These are phyloP conservation scores for Penicillium dipodomyicola DNA, from an alignment of 495 filamentous ascomycete genomes.

Conservation along the genomic window DNA sequence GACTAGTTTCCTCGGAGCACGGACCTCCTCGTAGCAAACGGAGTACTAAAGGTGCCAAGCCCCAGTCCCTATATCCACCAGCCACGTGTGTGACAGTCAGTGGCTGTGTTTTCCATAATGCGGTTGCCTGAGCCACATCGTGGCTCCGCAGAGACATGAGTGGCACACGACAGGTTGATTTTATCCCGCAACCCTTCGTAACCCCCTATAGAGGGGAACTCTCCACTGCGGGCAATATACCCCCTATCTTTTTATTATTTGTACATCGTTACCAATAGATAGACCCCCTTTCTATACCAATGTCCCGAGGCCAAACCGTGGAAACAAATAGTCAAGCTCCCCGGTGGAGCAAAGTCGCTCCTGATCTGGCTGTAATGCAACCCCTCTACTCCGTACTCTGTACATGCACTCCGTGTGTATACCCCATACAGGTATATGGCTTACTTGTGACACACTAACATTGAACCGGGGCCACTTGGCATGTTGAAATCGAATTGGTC, in stretches of 20 bases:
- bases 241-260: neutral
- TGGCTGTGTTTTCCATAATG: constrained; percentile 23
- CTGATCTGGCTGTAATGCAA: constrained; percentile 1
- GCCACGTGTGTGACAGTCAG: constrained; percentile 30
- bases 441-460: constrained; percentile 1
- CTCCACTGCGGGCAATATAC: constrained; percentile 4
- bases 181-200: neutral
- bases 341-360: constrained; percentile 5
- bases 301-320: neutral
- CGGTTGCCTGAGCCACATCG: constrained; percentile 22
- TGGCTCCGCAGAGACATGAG: constrained; percentile 16
- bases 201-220: neutral
- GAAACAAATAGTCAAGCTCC: constrained; percentile 7
- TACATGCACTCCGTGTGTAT: neutral
- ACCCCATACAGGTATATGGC: neutral
- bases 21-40: neutral
- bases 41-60: neutral
- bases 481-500: neutral
- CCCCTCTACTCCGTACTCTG: neutral
- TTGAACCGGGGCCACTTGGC: constrained; percentile 1
- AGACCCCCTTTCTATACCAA: neutral
- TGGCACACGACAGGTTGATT: constrained; percentile 6
- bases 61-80: neutral
- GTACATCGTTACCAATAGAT: neutral
- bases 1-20: neutral